These are phyloP conservation scores for Conticribra weissflogii DNA, from an alignment of 108 stramenopile species.

Conservation along the genomic window DNA sequence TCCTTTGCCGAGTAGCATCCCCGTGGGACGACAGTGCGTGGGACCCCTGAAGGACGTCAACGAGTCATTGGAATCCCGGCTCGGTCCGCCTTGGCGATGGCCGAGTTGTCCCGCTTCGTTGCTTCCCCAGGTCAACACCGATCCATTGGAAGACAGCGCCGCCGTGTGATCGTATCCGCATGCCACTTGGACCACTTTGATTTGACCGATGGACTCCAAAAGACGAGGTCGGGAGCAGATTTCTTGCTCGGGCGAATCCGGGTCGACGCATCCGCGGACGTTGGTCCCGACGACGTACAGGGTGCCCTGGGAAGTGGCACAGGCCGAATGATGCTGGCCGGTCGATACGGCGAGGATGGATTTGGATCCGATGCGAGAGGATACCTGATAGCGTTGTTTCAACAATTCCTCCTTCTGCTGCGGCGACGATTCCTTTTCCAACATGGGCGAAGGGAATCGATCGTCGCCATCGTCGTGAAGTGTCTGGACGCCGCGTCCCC, in stretches of 20 bases:
- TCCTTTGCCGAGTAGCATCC: slow-evolving; percentile 44
- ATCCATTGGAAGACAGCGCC: slow-evolving; percentile 60
- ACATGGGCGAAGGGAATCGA: slow-evolving; percentile 9
- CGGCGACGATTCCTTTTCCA: slow-evolving; percentile 8
- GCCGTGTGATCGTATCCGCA: slow-evolving; percentile 79
- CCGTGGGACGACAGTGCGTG: slow-evolving; percentile 39
- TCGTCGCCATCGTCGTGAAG: slow-evolving; percentile 55
- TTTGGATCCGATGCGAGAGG: slow-evolving; percentile 57
- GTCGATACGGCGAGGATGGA: slow-evolving; percentile 51
- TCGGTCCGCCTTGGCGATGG: slow-evolving; percentile 43
- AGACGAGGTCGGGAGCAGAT: slow-evolving; percentile 44
- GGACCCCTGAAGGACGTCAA: slow-evolving; percentile 7
- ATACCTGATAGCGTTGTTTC: slow-evolving; percentile 20
- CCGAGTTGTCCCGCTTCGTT: slow-evolving; percentile 72
- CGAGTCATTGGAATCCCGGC: too few relatives aligned
- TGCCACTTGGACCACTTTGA: slow-evolving; percentile 59
- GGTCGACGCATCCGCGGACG: slow-evolving; percentile 66
- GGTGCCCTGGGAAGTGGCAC: slow-evolving; percentile 56
- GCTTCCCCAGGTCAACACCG: slow-evolving; percentile 75
- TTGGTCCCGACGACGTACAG: slow-evolving; percentile 66
- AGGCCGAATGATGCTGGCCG: slow-evolving; percentile 57
- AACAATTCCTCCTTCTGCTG: neutral
- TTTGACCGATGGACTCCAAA: slow-evolving; percentile 49
- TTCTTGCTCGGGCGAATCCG: slow-evolving; percentile 35
- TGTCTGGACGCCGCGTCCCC: slow-evolving; percentile 50